A percentile compares a stretch with the other conserved stretches of the same genome.
These are phyloP conservation scores for Mycena olivaceomarginata DNA, from an alignment of 768 basidiomycete species.

Conservation along the genomic window DNA sequence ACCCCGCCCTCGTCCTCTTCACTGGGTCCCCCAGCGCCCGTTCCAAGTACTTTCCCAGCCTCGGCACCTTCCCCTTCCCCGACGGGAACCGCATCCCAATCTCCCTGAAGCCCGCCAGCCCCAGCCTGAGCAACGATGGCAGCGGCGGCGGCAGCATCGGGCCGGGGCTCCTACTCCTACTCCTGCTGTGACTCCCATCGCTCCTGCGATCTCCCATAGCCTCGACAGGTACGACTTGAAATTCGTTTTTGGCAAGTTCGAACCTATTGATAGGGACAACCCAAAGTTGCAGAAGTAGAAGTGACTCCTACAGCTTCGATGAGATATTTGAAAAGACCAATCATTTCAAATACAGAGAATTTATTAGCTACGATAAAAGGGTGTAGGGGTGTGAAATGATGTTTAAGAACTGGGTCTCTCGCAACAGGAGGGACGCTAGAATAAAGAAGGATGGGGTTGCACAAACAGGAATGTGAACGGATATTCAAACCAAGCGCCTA, in stretches of 20 bases:
- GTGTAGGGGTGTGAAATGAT: constrained; percentile 14
- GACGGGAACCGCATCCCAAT: too few relatives aligned
- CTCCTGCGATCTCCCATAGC: background rate
- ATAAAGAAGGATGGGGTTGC: constrained; percentile 21
- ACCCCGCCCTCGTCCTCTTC: too few relatives aligned
- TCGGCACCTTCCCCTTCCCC: too few relatives aligned
- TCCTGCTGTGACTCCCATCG: too few relatives aligned
- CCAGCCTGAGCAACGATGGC: too few relatives aligned
- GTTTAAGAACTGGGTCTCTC: constrained; percentile 3
- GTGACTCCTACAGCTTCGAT: too few relatives aligned
- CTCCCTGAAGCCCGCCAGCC: too few relatives aligned
- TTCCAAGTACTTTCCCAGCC: too few relatives aligned
- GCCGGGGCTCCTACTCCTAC: too few relatives aligned
- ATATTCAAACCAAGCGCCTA: constrained; percentile 23
- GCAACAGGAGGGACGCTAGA: constrained; percentile 11
- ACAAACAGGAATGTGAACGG: too few relatives aligned
- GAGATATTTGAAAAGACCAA: background rate
- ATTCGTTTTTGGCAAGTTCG: constrained; percentile 8
- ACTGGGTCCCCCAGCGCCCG: too few relatives aligned
- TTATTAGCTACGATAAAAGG: constrained; percentile 11
- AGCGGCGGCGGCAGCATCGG: too few relatives aligned
- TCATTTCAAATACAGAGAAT: constrained; percentile 10
- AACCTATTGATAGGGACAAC: constrained; percentile 2
- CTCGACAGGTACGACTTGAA: background rate
- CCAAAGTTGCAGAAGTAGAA: constrained; percentile 7